phyloP scores from a whole-genome alignment of 2,329 filamentous ascomycete genomes.

The Penicillium sp. region DNA sequence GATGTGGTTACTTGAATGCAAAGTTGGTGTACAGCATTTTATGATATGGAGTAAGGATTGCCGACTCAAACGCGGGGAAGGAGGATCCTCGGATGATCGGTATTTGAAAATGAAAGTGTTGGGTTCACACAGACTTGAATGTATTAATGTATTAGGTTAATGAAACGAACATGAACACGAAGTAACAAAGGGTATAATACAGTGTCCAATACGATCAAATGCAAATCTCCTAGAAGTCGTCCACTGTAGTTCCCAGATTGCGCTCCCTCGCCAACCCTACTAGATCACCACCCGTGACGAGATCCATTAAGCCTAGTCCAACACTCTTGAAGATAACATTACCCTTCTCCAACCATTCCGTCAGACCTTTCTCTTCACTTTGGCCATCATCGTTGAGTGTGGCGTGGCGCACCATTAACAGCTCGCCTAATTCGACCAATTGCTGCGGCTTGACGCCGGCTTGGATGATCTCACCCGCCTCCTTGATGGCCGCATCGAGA shows the following conservation, averaged over 20 bases:
- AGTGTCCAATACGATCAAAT: background rate
- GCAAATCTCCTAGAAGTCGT: constrained; percentile 39
- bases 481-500: constrained; percentile 73
- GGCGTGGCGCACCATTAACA: constrained; percentile 64
- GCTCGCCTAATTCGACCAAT: constrained; percentile 82
- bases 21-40: background rate
- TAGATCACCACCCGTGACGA: constrained; percentile 61
- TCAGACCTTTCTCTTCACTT: constrained; percentile 45
- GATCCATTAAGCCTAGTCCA: constrained; percentile 67
- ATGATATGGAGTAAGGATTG: constrained; percentile 2
- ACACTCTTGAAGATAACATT: constrained; percentile 71
- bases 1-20: background rate
- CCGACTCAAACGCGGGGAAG: constrained; percentile 11
- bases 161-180: no score
- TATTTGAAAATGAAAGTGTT: background rate
- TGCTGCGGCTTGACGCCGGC: constrained; percentile 71
- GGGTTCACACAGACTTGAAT: background rate
- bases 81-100: background rate
- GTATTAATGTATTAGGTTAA: background rate
- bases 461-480: constrained; percentile 83
- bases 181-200: background rate
- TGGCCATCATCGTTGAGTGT: constrained; percentile 39
- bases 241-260: constrained; percentile 53
- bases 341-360: constrained; percentile 61
- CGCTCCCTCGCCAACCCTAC: constrained; percentile 56